phyloP scores from a whole-genome alignment of 2,329 filamentous ascomycete genomes.

The Microsporum ferrugineum region DNA sequence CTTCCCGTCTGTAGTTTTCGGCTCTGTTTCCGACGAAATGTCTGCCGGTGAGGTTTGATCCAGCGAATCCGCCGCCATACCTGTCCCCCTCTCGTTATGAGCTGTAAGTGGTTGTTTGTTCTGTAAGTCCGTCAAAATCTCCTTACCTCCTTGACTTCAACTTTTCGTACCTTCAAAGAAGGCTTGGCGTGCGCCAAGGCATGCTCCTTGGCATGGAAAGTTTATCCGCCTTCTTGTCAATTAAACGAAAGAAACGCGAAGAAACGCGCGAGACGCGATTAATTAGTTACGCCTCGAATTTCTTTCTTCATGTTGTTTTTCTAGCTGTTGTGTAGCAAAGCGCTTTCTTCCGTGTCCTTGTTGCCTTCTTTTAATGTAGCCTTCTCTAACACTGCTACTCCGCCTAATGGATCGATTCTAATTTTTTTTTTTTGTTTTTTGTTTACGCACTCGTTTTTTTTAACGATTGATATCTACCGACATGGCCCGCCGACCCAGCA shows the following conservation, averaged over 20 bases:
- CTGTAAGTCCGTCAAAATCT: background rate
- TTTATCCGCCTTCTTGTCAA: background rate
- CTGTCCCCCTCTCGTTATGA: no score
- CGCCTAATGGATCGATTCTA: background rate
- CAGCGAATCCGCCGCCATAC: constrained; percentile 14
- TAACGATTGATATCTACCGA: constrained; percentile 20
- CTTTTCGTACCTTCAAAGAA: background rate
- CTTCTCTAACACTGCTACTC: background rate
- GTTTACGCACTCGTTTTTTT: background rate
- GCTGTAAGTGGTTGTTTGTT: background rate
- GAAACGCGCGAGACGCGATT: constrained; percentile 8
- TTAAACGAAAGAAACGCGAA: constrained; percentile 6
- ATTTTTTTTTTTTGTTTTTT: no score
- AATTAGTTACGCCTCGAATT: background rate
- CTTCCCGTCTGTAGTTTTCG: constrained; percentile 20
- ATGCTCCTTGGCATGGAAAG: background rate
- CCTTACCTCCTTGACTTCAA: background rate
- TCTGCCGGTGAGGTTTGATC: constrained; percentile 8
- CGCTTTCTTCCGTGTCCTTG: background rate
- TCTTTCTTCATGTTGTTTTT: background rate
- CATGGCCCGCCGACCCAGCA: constrained; percentile 45
- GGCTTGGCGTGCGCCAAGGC: background rate
- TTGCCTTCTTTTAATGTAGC: background rate
- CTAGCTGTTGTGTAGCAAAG: background rate
- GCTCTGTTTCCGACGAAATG: constrained; percentile 5